phyloP scores from a whole-genome alignment of 1,284 basidiomycete species.

The Ceratobasidium sp. region DNA sequence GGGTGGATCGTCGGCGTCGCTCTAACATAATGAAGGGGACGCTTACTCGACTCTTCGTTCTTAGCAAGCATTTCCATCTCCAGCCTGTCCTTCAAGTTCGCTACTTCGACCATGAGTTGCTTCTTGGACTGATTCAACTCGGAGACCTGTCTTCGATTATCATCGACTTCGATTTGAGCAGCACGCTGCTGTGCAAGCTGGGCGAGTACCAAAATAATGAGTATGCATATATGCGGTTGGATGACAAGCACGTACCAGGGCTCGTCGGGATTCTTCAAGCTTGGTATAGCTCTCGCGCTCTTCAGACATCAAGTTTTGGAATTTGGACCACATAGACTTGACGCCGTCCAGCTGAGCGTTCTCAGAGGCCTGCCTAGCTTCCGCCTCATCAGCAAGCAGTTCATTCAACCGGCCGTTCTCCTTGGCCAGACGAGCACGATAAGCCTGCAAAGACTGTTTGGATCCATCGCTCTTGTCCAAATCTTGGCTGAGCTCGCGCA shows the following conservation, averaged over 20 bases:
- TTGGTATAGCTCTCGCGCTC: slow-evolving; percentile 71
- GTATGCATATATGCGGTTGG: no score
- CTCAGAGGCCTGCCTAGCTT: slow-evolving; percentile 69
- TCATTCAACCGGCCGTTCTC: slow-evolving; percentile 69
- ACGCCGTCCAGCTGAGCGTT: slow-evolving; percentile 71
- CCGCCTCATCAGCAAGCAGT: slow-evolving; percentile 71
- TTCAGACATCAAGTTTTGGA: slow-evolving; percentile 68
- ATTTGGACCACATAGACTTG: slow-evolving; percentile 74
- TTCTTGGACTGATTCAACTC: slow-evolving; percentile 68
- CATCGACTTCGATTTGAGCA: slow-evolving; percentile 70
- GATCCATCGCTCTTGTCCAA: slow-evolving; percentile 73
- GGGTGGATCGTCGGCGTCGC: slow-evolving; percentile 35
- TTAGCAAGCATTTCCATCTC: slow-evolving; percentile 64
- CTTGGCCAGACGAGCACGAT: slow-evolving; percentile 65
- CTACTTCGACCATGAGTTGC: slow-evolving; percentile 67
- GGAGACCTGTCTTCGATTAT: slow-evolving; percentile 67
- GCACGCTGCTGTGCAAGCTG: slow-evolving; percentile 76
- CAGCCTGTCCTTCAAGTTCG: slow-evolving; percentile 65
- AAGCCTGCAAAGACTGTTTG: slow-evolving; percentile 69
- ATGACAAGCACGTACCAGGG: slow-evolving; percentile 62
- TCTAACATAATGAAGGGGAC: not conserved
- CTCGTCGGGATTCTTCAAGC: slow-evolving; percentile 76
- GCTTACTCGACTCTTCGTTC: slow-evolving; percentile 68
- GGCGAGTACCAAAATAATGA: no score
- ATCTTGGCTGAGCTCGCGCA: slow-evolving; percentile 71